Evolutionary conservation across 176 grass and related monocot genomes (phyloP), one percentile per base, ranked within the genome.

Genomic region (Aegilops bicornis): DNA sequence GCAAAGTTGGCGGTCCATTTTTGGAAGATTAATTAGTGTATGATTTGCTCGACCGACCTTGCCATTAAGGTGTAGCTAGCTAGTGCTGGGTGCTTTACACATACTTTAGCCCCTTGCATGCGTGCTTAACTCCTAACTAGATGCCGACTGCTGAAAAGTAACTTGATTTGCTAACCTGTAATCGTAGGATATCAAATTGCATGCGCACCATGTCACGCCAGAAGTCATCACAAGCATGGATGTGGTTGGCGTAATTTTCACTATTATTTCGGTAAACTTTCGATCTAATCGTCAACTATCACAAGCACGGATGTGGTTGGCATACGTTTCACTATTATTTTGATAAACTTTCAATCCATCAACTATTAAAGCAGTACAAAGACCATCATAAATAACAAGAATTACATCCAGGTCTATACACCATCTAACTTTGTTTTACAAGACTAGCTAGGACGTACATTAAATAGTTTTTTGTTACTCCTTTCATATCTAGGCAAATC

Each of bases 31-130:
- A 45, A 45, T 45, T 45, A 67, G 60, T 31, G 64, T 82, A 42
- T 75, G 85, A 87, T 82, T 82, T 87, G 86, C 77, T 81, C 30
- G 50, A 16, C 50, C 13, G 42, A 45, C 10, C 42, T 45, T 45
- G 11, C 42, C 42, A 12, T 45, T 45, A 45, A 39, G 42, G 42
- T 45, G 15, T 54, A 54, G 15, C 50, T 54, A 54, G 15, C 76
- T 79, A 73, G 76, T 80, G 67, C 56, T 31, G 8, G 37, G 52
- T 89, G 37, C 15, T 88, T 79, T 84, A 31, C 62, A 37, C 23
- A 17, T 73, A 29, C 33, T 78, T 27, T 64, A 40, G 73, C 84
- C 66, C n/a, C 54, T 62, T 78, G 81, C 54, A 50, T 69, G 80
- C 86, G 63, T 83, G 80, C 12, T 43, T 47, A 84, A 42, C 11